Evolutionary conservation across 345 rosid genomes (phyloP), one percentile per base, ranked within the genome.

Genomic region (Pistacia atlantica): DNA sequence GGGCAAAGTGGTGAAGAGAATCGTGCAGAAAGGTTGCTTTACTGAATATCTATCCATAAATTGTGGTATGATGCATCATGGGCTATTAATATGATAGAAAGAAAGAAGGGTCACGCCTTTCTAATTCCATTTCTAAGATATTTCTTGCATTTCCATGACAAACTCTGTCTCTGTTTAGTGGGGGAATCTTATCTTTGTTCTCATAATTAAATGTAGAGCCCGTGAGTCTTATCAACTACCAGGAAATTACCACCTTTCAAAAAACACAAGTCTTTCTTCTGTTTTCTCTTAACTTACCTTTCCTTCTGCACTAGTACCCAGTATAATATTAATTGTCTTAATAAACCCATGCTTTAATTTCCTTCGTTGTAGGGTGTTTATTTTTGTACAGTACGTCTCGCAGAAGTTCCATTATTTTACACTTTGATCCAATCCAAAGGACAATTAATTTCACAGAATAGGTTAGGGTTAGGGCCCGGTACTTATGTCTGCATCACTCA

Each of bases 401-500:
- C 28, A 69, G 11, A 20, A 58, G 70, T 63, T 73, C 69, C 59
- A 11, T 51, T 4, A 14, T 54, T 74, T 45, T 31, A 63, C 17
- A 75, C 71, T 54, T 61, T 49, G 48, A 38, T 61, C 65, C 70
- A 70, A 38, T 61, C 65, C 70, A 70, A 52, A 63, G 35, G 73
- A 64, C 72, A 80, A 67, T 2, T 12, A 80, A 62, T 4, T 7
- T 48, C 49, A 57, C 37, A 66, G 25, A 45, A 65, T 42, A 20
- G 45, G 55, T 3, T 12, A 52, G 81, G 60, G 33, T 2, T 2
- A 1, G 33, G 33, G 55, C 70, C 79, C 76, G 49, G 65, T 76
- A 75, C 20, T 51, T 35, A 51, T 65, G 86, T 84, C 84, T 48
- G 76, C 66, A 79, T 79, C 85, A 49, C 75, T 84, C 87, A 84